phyloP scores from a whole-genome alignment of 495 filamentous ascomycete genomes.

The Antarctomyces pellizariae region DNA sequence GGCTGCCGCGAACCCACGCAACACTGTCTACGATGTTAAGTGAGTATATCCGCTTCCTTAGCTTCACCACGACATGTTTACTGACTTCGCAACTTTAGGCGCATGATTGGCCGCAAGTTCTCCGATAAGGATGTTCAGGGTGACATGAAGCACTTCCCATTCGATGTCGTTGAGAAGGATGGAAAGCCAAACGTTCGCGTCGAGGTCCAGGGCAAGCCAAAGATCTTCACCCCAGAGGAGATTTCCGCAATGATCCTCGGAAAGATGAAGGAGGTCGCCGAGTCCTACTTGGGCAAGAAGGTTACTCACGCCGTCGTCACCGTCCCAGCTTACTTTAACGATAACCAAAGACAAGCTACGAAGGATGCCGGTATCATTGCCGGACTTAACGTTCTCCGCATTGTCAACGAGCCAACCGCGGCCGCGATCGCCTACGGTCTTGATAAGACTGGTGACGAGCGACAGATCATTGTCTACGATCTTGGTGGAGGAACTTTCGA shows the following conservation, averaged over 20 bases:
- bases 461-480: conserved; percentile 91
- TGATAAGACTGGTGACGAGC: conserved; percentile 66
- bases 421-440: conserved; percentile 75
- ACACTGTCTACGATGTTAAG: conserved; percentile 89
- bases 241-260: conserved; percentile 70
- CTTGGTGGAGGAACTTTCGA: conserved; percentile 99
- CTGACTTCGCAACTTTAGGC: conserved; percentile 22
- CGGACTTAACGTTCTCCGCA: conserved; percentile 89
- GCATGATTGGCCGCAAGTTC: conserved; percentile 77
- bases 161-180: conserved; percentile 60
- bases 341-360: conserved; percentile 92
- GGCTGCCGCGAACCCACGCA: conserved; percentile 72
- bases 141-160: conserved; percentile 81
- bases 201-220: conserved; percentile 45
- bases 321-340: conserved; percentile 98
- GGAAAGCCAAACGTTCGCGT: conserved; percentile 66
- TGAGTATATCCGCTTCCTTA: conserved; percentile 21
- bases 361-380: conserved; percentile 93
- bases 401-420: conserved; percentile 87
- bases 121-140: conserved; percentile 63
- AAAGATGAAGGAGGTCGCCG: conserved; percentile 96
- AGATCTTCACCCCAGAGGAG: conserved; percentile 70
- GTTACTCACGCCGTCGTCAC: conserved; percentile 95
- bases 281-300: conserved; percentile 81
- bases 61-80: background rate